Conservation (phyloP, 352 stramenopile species). For the Pilasporangium apinafurcum region DNA sequence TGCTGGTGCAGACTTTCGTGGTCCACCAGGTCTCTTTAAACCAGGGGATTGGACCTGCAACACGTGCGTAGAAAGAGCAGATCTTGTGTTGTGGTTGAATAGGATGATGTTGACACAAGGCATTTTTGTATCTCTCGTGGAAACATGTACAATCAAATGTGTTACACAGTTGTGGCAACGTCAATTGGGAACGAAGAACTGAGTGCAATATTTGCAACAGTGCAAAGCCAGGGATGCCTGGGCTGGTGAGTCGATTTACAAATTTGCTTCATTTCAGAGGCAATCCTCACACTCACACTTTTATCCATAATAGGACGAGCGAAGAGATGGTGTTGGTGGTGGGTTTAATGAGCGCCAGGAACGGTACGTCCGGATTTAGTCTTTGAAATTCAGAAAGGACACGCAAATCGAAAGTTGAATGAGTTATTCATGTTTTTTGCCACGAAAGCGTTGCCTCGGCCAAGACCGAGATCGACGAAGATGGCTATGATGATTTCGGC, state of each 20-base stretch:
- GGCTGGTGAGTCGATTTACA: conserved; percentile 23
- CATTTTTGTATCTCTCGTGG: not conserved
- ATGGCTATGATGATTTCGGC: conserved; percentile 86
- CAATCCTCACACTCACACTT: not conserved
- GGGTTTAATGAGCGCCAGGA: conserved; percentile 84
- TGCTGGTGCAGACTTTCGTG: conserved; percentile 27
- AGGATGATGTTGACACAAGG: not conserved
- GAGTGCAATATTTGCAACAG: conserved; percentile 88
- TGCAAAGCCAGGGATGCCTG: conserved; percentile 61
- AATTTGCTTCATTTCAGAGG: not conserved
- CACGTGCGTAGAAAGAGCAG: conserved; percentile 32
- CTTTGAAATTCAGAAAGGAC: too few relatives aligned
- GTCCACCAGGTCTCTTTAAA: conserved; percentile 73
- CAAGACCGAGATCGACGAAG: conserved; percentile 73
- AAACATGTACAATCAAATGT: not conserved
- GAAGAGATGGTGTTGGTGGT: conserved; percentile 65
- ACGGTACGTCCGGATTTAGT: conserved; percentile 26
- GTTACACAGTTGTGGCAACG: conserved; percentile 65
- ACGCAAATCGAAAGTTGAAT: too few relatives aligned
- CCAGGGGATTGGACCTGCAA: conserved; percentile 76
- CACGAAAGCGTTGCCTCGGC: conserved; percentile 51
- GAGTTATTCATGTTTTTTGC: not conserved
- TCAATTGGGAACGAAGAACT: conserved; percentile 80
- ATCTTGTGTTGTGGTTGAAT: not conserved
- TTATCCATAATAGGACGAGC: conserved; percentile 47